Evolutionary conservation across 257 asterid genomes (phyloP).

Genomic region (Agastache rugosa): DNA sequence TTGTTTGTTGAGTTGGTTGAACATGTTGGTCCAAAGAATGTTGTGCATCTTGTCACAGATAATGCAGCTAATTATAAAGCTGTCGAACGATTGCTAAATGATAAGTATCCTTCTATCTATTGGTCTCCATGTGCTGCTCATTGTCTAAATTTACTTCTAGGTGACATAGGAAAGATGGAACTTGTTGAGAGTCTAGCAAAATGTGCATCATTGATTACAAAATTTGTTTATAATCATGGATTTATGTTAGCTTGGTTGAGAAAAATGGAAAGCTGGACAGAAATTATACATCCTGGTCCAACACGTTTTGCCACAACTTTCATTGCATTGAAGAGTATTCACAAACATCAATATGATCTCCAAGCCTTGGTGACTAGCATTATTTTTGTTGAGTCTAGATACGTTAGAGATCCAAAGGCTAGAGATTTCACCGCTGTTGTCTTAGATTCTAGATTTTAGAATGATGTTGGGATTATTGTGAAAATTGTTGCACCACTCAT

Average conservation of each 20-base stretch:
- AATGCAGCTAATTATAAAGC: neutral
- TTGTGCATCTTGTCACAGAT: neutral
- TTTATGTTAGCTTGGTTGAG: neutral
- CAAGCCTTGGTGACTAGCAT: neutral
- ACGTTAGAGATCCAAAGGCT: neutral
- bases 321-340: neutral
- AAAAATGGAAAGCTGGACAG: neutral
- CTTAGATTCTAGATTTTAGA: neutral
- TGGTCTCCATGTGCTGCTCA: conserved; percentile 3
- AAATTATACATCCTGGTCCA: neutral
- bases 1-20: neutral
- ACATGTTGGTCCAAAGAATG: neutral
- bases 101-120: neutral
- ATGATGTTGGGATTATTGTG: neutral
- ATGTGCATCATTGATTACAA: neutral
- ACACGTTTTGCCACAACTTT: neutral
- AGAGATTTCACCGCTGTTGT: neutral
- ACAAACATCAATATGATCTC: neutral
- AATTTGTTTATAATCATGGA: neutral
- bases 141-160: neutral
- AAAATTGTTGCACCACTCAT: neutral
- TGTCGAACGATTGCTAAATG: neutral
- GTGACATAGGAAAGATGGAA: neutral
- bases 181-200: neutral
- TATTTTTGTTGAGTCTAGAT: neutral